Percentiles rank a stretch among this genome's conserved stretches.
These are phyloP conservation scores for Spencermartinsiella europaea DNA, from an alignment of 805 yeast species.

Conservation along the genomic window DNA sequence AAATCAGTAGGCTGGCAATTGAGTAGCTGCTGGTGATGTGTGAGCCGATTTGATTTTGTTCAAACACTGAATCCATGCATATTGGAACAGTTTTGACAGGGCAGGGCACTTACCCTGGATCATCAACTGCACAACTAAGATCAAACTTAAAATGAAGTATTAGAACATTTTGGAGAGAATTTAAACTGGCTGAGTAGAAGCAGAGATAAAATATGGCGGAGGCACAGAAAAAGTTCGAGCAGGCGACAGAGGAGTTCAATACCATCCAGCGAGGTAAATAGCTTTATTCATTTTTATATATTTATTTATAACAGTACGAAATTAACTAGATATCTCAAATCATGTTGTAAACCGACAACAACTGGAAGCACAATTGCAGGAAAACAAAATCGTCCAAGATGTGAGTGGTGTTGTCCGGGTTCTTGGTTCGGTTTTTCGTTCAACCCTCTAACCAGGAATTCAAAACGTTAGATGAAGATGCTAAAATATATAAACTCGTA, in stretches of 20 bases:
- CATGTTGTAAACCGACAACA: slow-evolving; percentile 70
- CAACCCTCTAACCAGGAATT: slow-evolving; percentile 57
- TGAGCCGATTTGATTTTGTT: too few species aligned
- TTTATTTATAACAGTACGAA: slow-evolving; percentile 21
- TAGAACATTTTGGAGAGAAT: too few species aligned
- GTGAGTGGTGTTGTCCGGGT: slow-evolving; percentile 11
- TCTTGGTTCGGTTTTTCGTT: neutral
- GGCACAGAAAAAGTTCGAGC: slow-evolving; percentile 10
- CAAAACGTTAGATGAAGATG: slow-evolving; percentile 53
- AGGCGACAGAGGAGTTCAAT: slow-evolving; percentile 18
- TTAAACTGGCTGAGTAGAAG: too few species aligned
- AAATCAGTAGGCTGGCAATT: too few species aligned
- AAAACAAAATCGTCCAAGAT: slow-evolving; percentile 78
- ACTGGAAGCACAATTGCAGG: slow-evolving; percentile 91
- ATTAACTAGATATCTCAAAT: slow-evolving; percentile 36
- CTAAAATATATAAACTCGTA: slow-evolving; percentile 80
- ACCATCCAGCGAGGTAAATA: slow-evolving; percentile 16
- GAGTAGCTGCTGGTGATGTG: too few species aligned
- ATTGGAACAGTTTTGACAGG: too few species aligned
- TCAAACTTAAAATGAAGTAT: too few species aligned
- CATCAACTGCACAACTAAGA: too few species aligned
- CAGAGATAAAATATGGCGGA: neutral
- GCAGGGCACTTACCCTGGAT: too few species aligned
- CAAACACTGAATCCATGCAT: too few species aligned
- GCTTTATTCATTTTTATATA: neutral